phyloP scores from a whole-genome alignment of 805 yeast genomes.

The Wickerhamiella siamensis region DNA sequence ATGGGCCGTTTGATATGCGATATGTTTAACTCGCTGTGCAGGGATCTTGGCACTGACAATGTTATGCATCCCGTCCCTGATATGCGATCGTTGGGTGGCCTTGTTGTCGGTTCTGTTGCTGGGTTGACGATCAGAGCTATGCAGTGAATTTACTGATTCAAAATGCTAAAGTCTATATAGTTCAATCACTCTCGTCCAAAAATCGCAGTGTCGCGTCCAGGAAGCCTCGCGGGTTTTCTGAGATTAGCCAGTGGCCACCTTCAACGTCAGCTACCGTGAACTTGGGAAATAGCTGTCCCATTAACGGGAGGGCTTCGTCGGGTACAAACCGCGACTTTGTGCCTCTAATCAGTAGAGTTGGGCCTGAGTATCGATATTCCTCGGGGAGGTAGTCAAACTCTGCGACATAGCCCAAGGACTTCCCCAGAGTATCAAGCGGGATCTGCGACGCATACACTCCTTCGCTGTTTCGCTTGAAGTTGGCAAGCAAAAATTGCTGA shows the following conservation, averaged over 20 bases:
- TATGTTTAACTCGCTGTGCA: too few species aligned
- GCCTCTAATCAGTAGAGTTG: slow-evolving; percentile 70
- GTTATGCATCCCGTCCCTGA: too few species aligned
- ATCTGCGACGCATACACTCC: slow-evolving; percentile 35
- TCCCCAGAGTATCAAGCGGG: slow-evolving; percentile 58
- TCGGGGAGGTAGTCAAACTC: slow-evolving; percentile 60
- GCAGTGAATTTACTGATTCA: too few species aligned
- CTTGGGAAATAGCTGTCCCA: slow-evolving; percentile 65
- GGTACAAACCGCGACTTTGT: slow-evolving; percentile 61
- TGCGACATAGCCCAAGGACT: slow-evolving; percentile 51
- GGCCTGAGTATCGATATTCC: slow-evolving; percentile 46
- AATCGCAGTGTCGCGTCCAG: slow-evolving; percentile 47
- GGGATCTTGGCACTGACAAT: too few species aligned
- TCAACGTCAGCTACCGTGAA: slow-evolving; percentile 63
- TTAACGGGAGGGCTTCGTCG: slow-evolving; percentile 61
- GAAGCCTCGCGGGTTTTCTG: slow-evolving; percentile 73
- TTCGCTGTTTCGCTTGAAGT: slow-evolving; percentile 35
- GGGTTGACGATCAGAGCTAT: too few species aligned
- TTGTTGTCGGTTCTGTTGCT: too few species aligned
- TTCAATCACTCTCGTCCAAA: slow-evolving; percentile 29
- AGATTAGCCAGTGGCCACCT: slow-evolving; percentile 87
- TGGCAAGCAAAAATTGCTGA: slow-evolving; percentile 66
- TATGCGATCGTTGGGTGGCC: too few species aligned
- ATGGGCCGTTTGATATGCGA: too few species aligned
- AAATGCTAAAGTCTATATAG: too few species aligned